Evolutionary conservation across 2,329 filamentous ascomycete species (phyloP).

Genomic region (Dothistroma pini): DNA sequence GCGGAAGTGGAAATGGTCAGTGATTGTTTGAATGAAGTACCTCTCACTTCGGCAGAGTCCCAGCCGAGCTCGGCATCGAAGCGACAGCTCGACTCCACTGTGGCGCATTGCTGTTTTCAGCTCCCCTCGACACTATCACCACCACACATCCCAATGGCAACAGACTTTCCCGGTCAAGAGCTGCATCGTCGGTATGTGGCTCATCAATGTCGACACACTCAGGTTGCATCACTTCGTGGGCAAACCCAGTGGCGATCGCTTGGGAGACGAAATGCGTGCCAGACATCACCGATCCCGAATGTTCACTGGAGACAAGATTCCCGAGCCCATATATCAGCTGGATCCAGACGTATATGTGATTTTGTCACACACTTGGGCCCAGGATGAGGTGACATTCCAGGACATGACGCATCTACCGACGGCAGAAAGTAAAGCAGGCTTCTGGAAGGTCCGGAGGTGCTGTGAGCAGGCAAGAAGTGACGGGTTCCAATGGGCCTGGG

Average conservation of each 20-base stretch:
- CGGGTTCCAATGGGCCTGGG: slow-evolving; percentile 15
- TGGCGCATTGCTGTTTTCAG: background rate
- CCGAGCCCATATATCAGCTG: no score
- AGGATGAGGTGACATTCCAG: slow-evolving; percentile 11
- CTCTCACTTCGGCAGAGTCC: background rate
- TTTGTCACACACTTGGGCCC: slow-evolving; percentile 14
- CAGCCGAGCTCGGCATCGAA: background rate
- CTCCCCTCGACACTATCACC: background rate
- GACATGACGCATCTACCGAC: slow-evolving; percentile 1
- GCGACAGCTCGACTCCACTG: background rate
- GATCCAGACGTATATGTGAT: slow-evolving; percentile 8
- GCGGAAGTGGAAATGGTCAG: slow-evolving; percentile 13
- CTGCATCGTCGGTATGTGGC: background rate
- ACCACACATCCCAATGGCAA: background rate
- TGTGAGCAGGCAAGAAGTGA: slow-evolving; percentile 13
- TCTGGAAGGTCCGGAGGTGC: slow-evolving; percentile 12
- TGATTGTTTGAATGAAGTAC: background rate
- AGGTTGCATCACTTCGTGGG: background rate
- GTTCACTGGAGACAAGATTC: no score
- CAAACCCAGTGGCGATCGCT: background rate
- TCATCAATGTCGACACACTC: background rate
- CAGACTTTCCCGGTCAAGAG: background rate
- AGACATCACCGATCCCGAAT: no score
- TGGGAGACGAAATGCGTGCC: no score
- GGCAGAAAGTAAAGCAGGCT: slow-evolving; percentile 7